Evolutionary conservation across 169 alveolate genomes (phyloP).

Genomic region (Plasmodium gallinaceum): DNA sequence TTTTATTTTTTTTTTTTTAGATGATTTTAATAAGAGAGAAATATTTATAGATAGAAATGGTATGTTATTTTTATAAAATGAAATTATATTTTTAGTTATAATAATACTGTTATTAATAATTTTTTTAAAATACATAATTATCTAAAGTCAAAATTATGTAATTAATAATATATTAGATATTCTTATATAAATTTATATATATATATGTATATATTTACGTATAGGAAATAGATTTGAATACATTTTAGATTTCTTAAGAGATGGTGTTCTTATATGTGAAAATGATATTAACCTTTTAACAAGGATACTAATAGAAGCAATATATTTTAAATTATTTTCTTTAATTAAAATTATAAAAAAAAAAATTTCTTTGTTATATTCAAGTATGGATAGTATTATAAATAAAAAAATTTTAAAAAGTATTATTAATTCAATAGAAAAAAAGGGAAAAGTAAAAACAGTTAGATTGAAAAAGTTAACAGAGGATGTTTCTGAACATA

Average conservation of each 20-base stretch:
- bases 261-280: conserved; percentile 67
- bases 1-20: conserved; percentile 18
- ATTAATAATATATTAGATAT: too few species aligned
- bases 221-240: conserved; percentile 62
- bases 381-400: conserved; percentile 40
- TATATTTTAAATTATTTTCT: conserved; percentile 57
- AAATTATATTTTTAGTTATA: background rate
- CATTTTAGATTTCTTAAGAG: conserved; percentile 49
- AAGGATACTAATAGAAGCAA: conserved; percentile 63
- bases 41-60: conserved; percentile 71
- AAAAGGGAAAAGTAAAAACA: conserved; percentile 17
- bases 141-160: too few species aligned
- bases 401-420: conserved; percentile 45
- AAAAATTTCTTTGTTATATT: conserved; percentile 41
- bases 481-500: conserved; percentile 6
- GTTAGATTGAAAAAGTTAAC: conserved; percentile 26
- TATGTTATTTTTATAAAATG: background rate
- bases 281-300: conserved; percentile 57
- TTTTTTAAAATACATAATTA: too few species aligned
- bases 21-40: conserved; percentile 47
- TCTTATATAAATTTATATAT: too few species aligned
- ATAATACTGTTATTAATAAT: too few species aligned
- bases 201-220: too few species aligned
- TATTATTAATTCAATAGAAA: conserved; percentile 40
- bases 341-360: conserved; percentile 51